These are phyloP conservation scores for Hanseniaspora meyeri DNA, from an alignment of 805 yeast species.

Conservation along the genomic window DNA sequence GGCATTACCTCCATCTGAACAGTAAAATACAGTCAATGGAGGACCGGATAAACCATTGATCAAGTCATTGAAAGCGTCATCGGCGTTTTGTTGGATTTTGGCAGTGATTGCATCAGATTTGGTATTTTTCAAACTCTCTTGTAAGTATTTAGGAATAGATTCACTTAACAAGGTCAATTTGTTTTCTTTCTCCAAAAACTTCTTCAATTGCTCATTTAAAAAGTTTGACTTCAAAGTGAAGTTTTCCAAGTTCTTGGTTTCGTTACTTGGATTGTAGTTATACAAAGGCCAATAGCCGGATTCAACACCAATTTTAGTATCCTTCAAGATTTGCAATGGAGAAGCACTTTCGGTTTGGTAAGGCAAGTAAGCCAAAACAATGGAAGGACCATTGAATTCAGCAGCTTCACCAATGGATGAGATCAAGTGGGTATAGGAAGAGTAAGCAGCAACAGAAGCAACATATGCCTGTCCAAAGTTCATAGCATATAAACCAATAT, in stretches of 20 bases:
- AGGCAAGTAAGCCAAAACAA: constrained; percentile 83
- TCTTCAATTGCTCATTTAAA: constrained; percentile 60
- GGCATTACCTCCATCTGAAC: constrained; percentile 88
- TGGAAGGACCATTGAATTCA: constrained; percentile 76
- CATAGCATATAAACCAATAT: constrained; percentile 90
- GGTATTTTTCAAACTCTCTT: constrained; percentile 57
- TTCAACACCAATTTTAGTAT: constrained; percentile 81
- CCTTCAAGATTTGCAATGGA: constrained; percentile 64
- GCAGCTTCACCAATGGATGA: constrained; percentile 87
- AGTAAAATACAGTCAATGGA: constrained; percentile 73
- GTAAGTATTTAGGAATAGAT: constrained; percentile 44
- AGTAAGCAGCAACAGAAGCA: constrained; percentile 86
- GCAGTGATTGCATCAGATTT: constrained; percentile 47
- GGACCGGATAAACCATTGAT: constrained; percentile 86
- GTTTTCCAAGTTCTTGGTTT: constrained; percentile 33
- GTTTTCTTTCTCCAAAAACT: constrained; percentile 81
- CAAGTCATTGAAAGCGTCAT: constrained; percentile 61
- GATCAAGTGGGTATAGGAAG: constrained; percentile 84
- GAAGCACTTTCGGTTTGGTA: constrained; percentile 50
- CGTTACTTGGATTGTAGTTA: constrained; percentile 60
- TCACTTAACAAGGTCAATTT: constrained; percentile 63
- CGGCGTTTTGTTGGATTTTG: constrained; percentile 55
- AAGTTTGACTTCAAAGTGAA: constrained; percentile 79
- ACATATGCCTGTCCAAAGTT: constrained; percentile 80
- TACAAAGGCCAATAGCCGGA: constrained; percentile 95